phyloP scores from a whole-genome alignment of 331 rosid genomes.

The Dryas integrifolia region DNA sequence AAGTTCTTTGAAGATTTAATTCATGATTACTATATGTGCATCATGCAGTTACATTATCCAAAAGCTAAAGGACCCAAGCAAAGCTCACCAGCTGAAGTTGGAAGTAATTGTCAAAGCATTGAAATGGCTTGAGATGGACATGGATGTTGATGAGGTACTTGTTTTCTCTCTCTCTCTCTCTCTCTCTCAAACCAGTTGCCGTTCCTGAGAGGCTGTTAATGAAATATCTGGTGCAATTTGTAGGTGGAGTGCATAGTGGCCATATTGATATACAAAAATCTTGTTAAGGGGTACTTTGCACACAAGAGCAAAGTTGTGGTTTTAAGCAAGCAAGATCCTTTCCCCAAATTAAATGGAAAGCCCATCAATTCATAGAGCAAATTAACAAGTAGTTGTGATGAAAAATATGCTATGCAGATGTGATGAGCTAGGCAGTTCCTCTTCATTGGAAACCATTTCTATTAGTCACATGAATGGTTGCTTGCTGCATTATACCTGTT shows the following conservation, averaged over 20 bases:
- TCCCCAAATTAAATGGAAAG: constrained; percentile 84
- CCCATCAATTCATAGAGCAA: constrained; percentile 62
- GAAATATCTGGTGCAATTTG: constrained; percentile 31
- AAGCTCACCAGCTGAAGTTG: constrained; percentile 91
- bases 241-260: constrained; percentile 97
- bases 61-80: constrained; percentile 87
- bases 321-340: constrained; percentile 94
- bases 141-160: constrained; percentile 89
- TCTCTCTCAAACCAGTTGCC: neutral
- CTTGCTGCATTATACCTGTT: neutral
- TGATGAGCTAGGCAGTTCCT: constrained; percentile 1
- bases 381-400: constrained; percentile 13
- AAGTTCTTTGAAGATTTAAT: constrained; percentile 16
- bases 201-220: constrained; percentile 1
- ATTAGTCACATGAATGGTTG: neutral
- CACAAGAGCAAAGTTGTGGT: constrained; percentile 96
- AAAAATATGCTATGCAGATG: neutral
- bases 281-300: constrained; percentile 88
- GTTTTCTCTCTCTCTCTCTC: neutral
- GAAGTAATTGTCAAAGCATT: constrained; percentile 86
- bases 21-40: constrained; percentile 25
- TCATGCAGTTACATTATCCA: constrained; percentile 71
- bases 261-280: constrained; percentile 77
- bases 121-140: constrained; percentile 89
- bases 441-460: neutral